Percentiles rank a stretch among this genome's conserved stretches.
phyloP scores from a whole-genome alignment of 371 early-diverging fungal species.

The Lichtheimia ornata region DNA sequence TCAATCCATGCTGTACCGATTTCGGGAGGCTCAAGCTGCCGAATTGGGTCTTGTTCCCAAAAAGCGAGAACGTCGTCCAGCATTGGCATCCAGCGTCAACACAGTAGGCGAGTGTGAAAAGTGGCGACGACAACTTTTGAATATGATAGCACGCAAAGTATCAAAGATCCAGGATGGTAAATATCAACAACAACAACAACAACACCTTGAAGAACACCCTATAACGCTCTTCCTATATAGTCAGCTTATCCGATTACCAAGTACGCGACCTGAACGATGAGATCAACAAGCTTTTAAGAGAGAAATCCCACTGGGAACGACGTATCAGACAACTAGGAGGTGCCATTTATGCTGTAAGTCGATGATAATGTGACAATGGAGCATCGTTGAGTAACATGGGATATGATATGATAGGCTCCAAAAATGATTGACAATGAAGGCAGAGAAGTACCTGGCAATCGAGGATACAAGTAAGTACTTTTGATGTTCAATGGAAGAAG shows the following conservation, averaged over 20 bases:
- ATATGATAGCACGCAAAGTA: constrained; percentile 87
- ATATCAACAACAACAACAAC: too few relatives aligned
- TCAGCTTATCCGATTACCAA: constrained; percentile 83
- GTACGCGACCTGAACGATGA: constrained; percentile 95
- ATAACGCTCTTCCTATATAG: constrained; percentile 32
- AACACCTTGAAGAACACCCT: too few relatives aligned
- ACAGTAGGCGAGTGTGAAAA: constrained; percentile 80
- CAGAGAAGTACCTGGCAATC: constrained; percentile 85
- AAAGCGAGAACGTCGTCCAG: constrained; percentile 75
- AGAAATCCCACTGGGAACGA: constrained; percentile 92
- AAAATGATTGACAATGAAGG: constrained; percentile 86
- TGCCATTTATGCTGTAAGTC: constrained; percentile 83
- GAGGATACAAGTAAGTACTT: constrained; percentile 86
- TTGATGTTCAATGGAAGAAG: not conserved
- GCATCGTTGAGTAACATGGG: constrained; percentile 1
- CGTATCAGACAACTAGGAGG: constrained; percentile 93
- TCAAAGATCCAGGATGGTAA: constrained; percentile 90
- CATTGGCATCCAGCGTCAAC: constrained; percentile 68
- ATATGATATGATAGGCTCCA: constrained; percentile 59
- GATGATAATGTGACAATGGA: too few relatives aligned
- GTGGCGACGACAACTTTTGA: constrained; percentile 88
- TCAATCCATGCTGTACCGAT: constrained; percentile 97
- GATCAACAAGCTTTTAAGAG: constrained; percentile 91
- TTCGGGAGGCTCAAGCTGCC: constrained; percentile 90
- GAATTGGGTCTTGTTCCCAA: constrained; percentile 75